phyloP scores from a whole-genome alignment of 345 rosid species.

The Citrus medica region DNA sequence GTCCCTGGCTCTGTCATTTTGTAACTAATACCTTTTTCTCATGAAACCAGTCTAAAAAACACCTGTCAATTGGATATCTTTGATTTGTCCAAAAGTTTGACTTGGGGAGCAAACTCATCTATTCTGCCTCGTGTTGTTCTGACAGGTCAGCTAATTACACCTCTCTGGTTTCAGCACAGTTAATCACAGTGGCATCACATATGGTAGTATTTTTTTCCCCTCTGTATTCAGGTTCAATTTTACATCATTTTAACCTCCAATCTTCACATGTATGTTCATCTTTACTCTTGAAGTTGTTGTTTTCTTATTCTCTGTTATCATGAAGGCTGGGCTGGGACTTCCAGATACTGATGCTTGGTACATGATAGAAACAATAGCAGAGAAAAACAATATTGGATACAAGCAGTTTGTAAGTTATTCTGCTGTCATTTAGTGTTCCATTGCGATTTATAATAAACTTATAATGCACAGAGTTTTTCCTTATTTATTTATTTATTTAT shows the following conservation, averaged over 20 bases:
- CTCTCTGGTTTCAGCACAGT: slow-evolving; percentile 74
- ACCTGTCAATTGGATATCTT: background rate
- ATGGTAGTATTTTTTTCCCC: slow-evolving; percentile 47
- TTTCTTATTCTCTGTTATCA: slow-evolving; percentile 16
- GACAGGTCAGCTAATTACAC: slow-evolving; percentile 82
- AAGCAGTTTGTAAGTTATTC: slow-evolving; percentile 70
- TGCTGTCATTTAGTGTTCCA: slow-evolving; percentile 1
- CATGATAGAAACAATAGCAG: slow-evolving; percentile 91
- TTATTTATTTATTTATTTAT: background rate
- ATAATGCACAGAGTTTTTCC: background rate
- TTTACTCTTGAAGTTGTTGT: background rate
- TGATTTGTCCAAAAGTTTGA: background rate
- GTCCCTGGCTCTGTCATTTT: background rate
- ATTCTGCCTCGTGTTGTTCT: slow-evolving; percentile 11
- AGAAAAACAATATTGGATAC: slow-evolving; percentile 79
- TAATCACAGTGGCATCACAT: slow-evolving; percentile 83
- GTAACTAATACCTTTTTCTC: background rate
- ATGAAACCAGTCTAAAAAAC: background rate
- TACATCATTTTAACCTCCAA: slow-evolving; percentile 2
- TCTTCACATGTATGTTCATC: background rate
- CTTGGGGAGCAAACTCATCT: background rate
- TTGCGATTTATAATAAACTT: background rate
- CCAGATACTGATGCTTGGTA: slow-evolving; percentile 89
- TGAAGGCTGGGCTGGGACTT: slow-evolving; percentile 93
- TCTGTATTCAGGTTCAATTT: background rate